These are phyloP conservation scores for Haematococcus lacustris DNA, from an alignment of 139 green algal genomes.

Conservation along the genomic window DNA sequence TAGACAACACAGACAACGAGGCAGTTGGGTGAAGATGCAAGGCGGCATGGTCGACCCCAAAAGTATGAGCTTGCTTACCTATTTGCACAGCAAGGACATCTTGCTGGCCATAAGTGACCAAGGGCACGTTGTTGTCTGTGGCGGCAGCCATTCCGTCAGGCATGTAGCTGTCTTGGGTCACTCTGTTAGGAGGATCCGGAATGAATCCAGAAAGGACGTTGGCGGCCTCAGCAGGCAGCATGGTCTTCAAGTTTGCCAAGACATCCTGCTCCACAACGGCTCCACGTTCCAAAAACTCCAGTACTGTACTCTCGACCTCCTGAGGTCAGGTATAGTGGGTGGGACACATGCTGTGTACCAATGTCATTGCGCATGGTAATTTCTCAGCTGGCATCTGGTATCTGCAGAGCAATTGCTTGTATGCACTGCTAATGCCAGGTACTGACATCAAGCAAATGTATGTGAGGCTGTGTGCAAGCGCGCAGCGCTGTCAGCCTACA, in stretches of 20 bases:
- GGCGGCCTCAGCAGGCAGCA: constrained; percentile 33
- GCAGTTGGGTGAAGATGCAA: too few species aligned
- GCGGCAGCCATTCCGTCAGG: neutral
- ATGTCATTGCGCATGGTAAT: neutral
- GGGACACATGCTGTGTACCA: neutral
- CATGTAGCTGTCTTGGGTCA: constrained; percentile 3
- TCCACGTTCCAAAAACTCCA: constrained; percentile 51
- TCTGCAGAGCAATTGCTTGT: neutral
- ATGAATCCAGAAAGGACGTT: constrained; percentile 40
- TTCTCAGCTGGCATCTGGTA: neutral
- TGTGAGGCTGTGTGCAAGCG: constrained; percentile 1
- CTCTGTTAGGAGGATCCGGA: constrained; percentile 38
- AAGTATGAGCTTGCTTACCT: too few species aligned
- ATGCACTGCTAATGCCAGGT: neutral
- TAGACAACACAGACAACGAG: too few species aligned
- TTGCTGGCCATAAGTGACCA: constrained; percentile 32
- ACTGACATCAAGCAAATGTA: neutral
- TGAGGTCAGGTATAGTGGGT: constrained; percentile 15
- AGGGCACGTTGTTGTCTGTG: constrained; percentile 8
- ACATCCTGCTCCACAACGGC: constrained; percentile 50
- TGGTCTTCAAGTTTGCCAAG: constrained; percentile 41
- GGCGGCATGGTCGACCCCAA: too few species aligned
- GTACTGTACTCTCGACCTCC: constrained; percentile 51
- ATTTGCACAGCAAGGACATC: constrained; percentile 47
- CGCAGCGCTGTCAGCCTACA: too few species aligned